Percentiles rank a stretch among this genome's conserved stretches.
These are phyloP conservation scores for Sistotremastrum niveocremeum DNA, from an alignment of 768 basidiomycete species.

Conservation along the genomic window DNA sequence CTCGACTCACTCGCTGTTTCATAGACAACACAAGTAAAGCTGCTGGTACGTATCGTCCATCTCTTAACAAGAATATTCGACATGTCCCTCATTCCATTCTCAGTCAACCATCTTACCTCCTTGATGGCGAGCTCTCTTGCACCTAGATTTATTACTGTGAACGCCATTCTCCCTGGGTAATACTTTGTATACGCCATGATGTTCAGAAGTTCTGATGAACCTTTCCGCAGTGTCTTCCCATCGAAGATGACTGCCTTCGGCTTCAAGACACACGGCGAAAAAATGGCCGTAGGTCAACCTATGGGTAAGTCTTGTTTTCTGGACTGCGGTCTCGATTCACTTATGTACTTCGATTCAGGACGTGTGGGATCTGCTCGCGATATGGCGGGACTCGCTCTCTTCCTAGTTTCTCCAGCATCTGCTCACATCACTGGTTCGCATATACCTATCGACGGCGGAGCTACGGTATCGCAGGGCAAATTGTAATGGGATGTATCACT, in stretches of 20 bases:
- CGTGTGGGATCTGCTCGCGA: constrained; percentile 53
- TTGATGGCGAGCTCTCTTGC: constrained; percentile 55
- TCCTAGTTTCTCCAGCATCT: constrained; percentile 56
- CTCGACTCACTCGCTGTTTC: neutral
- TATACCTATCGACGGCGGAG: constrained; percentile 58
- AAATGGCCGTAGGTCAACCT: constrained; percentile 42
- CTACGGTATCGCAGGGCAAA: neutral
- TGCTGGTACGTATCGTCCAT: constrained; percentile 30
- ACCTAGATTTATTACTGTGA: constrained; percentile 54
- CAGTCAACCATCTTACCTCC: constrained; percentile 69
- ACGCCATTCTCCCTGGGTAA: constrained; percentile 75
- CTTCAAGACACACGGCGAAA: constrained; percentile 38
- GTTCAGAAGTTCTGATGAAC: neutral
- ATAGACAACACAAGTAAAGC: constrained; percentile 75
- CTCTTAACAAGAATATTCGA: neutral
- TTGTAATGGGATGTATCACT: too few species aligned
- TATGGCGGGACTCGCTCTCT: constrained; percentile 57
- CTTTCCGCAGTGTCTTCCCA: constrained; percentile 45
- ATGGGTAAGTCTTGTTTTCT: constrained; percentile 32
- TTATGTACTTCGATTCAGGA: constrained; percentile 24
- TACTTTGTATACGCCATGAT: neutral
- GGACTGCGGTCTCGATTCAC: neutral
- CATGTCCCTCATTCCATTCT: neutral
- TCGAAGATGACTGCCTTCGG: constrained; percentile 77
- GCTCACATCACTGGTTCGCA: constrained; percentile 67